These are phyloP conservation scores for Pseudonectria buxi DNA, from an alignment of 2,329 filamentous ascomycete species.

Conservation along the genomic window DNA sequence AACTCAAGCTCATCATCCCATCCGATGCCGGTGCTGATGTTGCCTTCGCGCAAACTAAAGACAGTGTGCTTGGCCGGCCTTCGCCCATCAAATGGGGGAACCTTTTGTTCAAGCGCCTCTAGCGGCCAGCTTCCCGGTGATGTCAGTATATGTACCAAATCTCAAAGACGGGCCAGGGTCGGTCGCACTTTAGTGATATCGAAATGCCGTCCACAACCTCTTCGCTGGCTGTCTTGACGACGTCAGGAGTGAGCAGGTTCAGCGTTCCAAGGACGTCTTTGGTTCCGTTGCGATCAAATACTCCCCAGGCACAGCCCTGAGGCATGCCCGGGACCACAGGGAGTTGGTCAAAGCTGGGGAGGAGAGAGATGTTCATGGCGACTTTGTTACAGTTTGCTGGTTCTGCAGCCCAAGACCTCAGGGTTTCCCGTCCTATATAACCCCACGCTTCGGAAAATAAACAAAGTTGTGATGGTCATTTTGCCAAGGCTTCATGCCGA, in stretches of 20 bases:
- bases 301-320: conserved; percentile 44
- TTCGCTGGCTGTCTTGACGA: conserved; percentile 21
- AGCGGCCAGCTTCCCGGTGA: conserved; percentile 31
- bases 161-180: neutral
- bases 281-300: conserved; percentile 38
- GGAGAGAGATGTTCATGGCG: conserved; percentile 2
- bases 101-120: conserved; percentile 13
- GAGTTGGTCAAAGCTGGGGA: conserved; percentile 39
- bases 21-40: conserved; percentile 19
- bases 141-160: neutral
- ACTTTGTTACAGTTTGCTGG: too few species aligned
- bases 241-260: conserved; percentile 43
- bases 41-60: conserved; percentile 23
- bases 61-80: conserved; percentile 30
- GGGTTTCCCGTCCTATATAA: too few species aligned
- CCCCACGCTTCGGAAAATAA: neutral
- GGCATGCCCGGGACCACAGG: conserved; percentile 37
- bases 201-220: conserved; percentile 35
- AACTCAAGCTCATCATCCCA: conserved; percentile 47
- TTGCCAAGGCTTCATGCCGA: too few species aligned
- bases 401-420: too few species aligned
- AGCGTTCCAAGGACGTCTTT: conserved; percentile 46
- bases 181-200: conserved; percentile 44
- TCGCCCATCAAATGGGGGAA: conserved; percentile 26
- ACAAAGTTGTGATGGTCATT: neutral